phyloP scores from a whole-genome alignment of 495 filamentous ascomycete genomes.

The Penicillium flavigenum region DNA sequence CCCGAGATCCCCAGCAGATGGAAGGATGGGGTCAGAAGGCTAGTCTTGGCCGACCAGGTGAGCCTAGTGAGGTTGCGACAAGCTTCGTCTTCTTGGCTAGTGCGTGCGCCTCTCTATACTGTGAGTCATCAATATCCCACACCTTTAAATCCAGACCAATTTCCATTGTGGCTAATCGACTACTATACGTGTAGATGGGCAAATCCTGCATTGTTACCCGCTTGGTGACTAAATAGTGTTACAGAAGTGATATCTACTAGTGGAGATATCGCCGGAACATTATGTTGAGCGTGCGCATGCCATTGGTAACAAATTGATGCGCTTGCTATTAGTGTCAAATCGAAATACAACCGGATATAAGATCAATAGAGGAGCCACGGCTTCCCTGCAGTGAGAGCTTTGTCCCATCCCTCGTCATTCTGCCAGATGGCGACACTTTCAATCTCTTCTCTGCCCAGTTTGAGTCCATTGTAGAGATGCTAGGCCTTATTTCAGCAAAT shows the following conservation, averaged over 20 bases:
- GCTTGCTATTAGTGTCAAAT: conserved; percentile 9
- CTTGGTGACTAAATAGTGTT: conserved; percentile 33
- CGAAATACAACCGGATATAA: conserved; percentile 7
- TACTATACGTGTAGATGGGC: conserved; percentile 38
- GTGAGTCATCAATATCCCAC: conserved; percentile 26
- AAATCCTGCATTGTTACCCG: conserved; percentile 53
- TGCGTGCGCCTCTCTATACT: conserved; percentile 53
- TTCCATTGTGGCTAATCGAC: background rate
- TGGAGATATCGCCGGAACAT: background rate
- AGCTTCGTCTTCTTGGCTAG: conserved; percentile 62
- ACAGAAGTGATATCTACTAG: background rate
- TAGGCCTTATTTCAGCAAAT: conserved; percentile 17
- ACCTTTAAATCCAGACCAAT: background rate
- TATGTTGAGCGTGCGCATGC: background rate
- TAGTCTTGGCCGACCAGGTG: conserved; percentile 52
- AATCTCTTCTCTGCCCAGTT: conserved; percentile 43
- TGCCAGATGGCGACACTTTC: conserved; percentile 46
- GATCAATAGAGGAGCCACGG: conserved; percentile 42
- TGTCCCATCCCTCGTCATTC: conserved; percentile 49
- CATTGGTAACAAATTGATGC: conserved; percentile 10
- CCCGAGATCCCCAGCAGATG: conserved; percentile 49
- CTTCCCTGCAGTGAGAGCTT: conserved; percentile 37
- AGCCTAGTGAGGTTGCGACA: conserved; percentile 63
- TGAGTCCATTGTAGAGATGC: conserved; percentile 49
- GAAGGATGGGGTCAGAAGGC: conserved; percentile 43